A percentile compares a stretch with the other conserved stretches of the same genome.
Conservation (phyloP, 163 green algal genomes). For the Picocystis sp. region DNA sequence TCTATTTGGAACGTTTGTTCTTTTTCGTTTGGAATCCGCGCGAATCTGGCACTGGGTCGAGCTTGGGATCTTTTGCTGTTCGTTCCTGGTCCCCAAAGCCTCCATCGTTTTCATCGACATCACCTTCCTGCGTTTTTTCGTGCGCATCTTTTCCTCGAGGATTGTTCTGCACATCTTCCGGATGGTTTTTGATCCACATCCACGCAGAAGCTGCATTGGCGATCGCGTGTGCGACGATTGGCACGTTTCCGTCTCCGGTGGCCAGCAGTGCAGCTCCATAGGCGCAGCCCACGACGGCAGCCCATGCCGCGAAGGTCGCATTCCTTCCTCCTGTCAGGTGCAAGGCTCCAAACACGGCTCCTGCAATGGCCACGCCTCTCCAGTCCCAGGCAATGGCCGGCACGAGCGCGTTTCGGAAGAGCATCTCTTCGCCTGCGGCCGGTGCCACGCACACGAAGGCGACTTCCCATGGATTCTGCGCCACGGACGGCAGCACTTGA, state of each 20-base stretch:
- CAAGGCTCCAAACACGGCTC: constrained; percentile 46
- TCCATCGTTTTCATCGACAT: too few relatives aligned
- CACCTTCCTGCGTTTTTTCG: too few relatives aligned
- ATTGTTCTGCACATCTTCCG: background rate
- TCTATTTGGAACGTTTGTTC: too few relatives aligned
- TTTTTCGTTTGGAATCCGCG: too few relatives aligned
- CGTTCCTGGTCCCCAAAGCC: too few relatives aligned
- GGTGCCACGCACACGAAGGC: constrained; percentile 31
- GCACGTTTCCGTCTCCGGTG: constrained; percentile 42
- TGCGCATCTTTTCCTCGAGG: too few relatives aligned
- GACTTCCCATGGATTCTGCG: constrained; percentile 34
- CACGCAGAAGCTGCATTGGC: constrained; percentile 49
- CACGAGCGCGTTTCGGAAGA: constrained; percentile 60
- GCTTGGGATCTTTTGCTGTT: too few relatives aligned
- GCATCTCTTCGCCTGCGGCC: constrained; percentile 46
- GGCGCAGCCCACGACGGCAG: constrained; percentile 33
- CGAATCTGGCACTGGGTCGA: too few relatives aligned
- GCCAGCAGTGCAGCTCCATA: constrained; percentile 47
- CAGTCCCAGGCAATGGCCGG: constrained; percentile 50
- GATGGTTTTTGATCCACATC: constrained; percentile 25
- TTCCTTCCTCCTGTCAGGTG: constrained; percentile 61
- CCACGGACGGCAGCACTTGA: constrained; percentile 18
- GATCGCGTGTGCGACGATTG: constrained; percentile 37
- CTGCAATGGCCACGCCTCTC: constrained; percentile 40
- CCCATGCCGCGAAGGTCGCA: constrained; percentile 53